Base-by-base conservation (phyloP, 345 rosid genomes). In the Syzygium jambos region DNA sequence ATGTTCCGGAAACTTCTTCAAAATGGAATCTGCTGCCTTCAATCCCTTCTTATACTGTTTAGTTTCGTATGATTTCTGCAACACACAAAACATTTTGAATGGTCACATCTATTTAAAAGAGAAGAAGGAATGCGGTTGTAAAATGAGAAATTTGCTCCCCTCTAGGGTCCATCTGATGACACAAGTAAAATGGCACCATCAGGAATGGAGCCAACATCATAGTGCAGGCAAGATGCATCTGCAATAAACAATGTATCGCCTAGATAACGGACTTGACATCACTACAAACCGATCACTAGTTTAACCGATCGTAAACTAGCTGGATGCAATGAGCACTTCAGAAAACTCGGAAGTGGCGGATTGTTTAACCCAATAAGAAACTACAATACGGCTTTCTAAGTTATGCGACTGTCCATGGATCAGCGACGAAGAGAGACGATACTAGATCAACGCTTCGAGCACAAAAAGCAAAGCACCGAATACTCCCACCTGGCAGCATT, bases 1-100 rank as follows among this genome's bases (percentile, higher is more conserved):
- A 96, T 98, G 99, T 85, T 95, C 95, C n/a, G 99, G 99, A 95
- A 96, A 96, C 93, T 96, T 98, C 91, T 95, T 96, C 91, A 96
- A 90, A 82, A 98, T 98, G 83, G 98, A 90, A 94, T 98, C 99
- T 52, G 99, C 99, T n/a, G 99, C 98, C 94, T 96, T 98, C 90
- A 98, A 88, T 53, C 99, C 99, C 92, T 96, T 98, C 95, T 98
- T 98, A 90, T 98, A 98, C 92, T 96, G 99, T 87, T 98, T 98
- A 49, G 97, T 96, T 91, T 98, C 99, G 91, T 96, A 98, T 54
- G 99, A 98, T 96, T 96, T 98, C 99, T 98, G 94, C 93, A 89
- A 89, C 38, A 53, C 43, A 80, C 41, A 73, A 85, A 87, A 86
- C 49, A 87, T 56, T 85, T 38, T 52, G 19, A 61, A 17, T 57